Base-by-base conservation (phyloP, 306 rosid species). In the Canavalia gladiata region DNA sequence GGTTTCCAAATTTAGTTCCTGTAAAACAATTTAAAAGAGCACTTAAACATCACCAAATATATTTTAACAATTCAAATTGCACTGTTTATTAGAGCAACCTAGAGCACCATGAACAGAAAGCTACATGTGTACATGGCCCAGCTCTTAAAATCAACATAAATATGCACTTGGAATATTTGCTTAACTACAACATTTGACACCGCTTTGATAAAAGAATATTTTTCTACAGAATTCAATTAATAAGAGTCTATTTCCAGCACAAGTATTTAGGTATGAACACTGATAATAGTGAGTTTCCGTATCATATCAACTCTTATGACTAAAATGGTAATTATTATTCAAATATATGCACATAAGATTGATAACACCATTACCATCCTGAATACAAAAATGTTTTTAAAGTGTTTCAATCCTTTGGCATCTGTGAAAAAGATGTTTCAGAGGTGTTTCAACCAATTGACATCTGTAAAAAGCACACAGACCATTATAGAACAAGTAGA, bases 1-100 rank as follows among this genome's bases (percentile, higher is more conserved):
- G 47, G 84, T 89, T 80, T 91, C 99, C 73, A 51, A 69, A 64
- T 62, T 89, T 72, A 95, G 89, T 81, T 93, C 97, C 99, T 95
- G 87, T 68, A 82, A 76, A 59, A 68, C 47, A 77, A 75, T 75
- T 55, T 54, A 49, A 4, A 29, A 63, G 67, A 8, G 8, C 35
- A 73, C 50, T 62, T 81, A 64, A 57, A 37, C 56, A 34, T 71
- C 52, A 60, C n/a, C 13, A 35, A 30, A 68, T 51, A 75, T 52
- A 62, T 49, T 64, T 50, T 4, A 42, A 66, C 7, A 49, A 74
- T 29, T 66, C 55, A 43, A 13, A 25, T 57, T 52, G 57, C 47
- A 52, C 37, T 37, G 60, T 46, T 50, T 52, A 71, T 49, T 49
- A 51, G 51, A 51, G 51, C 82, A 83, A 62, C 65, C 47, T 29